These are phyloP conservation scores for Cladorrhinum samala DNA, from an alignment of 495 filamentous ascomycete species.

Conservation along the genomic window DNA sequence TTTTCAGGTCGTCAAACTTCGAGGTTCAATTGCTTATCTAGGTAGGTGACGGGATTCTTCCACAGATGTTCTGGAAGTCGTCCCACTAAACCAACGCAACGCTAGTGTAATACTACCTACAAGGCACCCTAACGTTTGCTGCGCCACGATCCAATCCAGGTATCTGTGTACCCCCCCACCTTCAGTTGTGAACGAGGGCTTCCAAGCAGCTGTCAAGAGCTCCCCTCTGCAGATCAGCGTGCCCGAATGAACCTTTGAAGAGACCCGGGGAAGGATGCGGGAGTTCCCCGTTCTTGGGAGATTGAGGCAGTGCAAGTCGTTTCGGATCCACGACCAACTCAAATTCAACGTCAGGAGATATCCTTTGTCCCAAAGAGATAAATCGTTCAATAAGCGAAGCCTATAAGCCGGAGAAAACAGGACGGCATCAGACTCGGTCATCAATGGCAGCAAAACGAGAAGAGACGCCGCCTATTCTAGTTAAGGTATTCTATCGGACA, in stretches of 20 bases:
- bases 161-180: too few relatives aligned
- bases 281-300: neutral
- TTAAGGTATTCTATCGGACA: conserved; percentile 81
- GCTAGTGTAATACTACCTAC: too few relatives aligned
- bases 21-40: too few relatives aligned
- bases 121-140: neutral
- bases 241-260: neutral
- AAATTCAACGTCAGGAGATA: neutral
- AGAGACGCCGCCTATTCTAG: conserved; percentile 64
- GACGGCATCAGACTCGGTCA: too few relatives aligned
- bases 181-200: too few relatives aligned
- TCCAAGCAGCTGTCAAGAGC: too few relatives aligned
- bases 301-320: neutral
- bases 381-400: conserved; percentile 4
- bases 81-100: neutral
- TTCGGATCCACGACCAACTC: neutral
- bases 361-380: neutral
- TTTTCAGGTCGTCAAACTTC: too few relatives aligned
- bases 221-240: neutral
- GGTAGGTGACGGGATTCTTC: too few relatives aligned
- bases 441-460: neutral
- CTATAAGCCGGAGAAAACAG: too few relatives aligned
- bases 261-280: neutral
- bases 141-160: neutral
- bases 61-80: too few relatives aligned